Evolutionary conservation across 2,329 filamentous ascomycete genomes (phyloP), one percentile per base, ranked within the genome.

Genomic region (Huntiella decipiens): DNA sequence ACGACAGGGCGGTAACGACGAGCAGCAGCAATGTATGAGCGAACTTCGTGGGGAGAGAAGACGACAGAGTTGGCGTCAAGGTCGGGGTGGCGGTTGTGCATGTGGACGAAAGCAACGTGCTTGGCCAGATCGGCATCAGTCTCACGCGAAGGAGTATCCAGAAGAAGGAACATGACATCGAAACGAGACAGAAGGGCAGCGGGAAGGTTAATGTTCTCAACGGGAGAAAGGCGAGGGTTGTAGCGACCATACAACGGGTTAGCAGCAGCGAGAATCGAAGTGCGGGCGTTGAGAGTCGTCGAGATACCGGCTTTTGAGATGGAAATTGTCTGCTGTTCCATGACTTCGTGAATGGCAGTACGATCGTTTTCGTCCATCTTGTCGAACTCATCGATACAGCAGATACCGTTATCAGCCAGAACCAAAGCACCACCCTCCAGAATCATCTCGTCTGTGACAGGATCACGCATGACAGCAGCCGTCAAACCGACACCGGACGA

Each of bases 161-260:
- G 80, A 56, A 98, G 87, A 40, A 98, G 71, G 71, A 96, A 98
- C 54, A 98, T 74, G 54, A 98, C 73, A 61, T 98, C 91, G 63
- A 98, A 98, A 74, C 91, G 84, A 50, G 88, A 95, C 46, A 98
- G 74, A 15, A 98, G 75, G 15, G 91, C 91, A 13, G 91, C 91
- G n/a, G 91, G 91, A 36, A 98, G 77, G 63, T 98, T 98, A 65
- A 98, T 98, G 63, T 98, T 98, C 62, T 98, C 91, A 19, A 98
- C 87, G 0, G 91, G 91, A 1, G 88, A 95, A 55, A 98, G 82
- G 52, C 86, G 84, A 47, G 91, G 91, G 65, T 98, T 98, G 70
- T 98, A 98, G 51, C 91, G 84, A 52, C 91, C 91, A 57, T 98
- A 98, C 37, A 98, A 74, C 48, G 91, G 91, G 65, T 98, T 98